Conservation (phyloP, 768 basidiomycete genomes). For the Macrolepiota albuminosa region DNA sequence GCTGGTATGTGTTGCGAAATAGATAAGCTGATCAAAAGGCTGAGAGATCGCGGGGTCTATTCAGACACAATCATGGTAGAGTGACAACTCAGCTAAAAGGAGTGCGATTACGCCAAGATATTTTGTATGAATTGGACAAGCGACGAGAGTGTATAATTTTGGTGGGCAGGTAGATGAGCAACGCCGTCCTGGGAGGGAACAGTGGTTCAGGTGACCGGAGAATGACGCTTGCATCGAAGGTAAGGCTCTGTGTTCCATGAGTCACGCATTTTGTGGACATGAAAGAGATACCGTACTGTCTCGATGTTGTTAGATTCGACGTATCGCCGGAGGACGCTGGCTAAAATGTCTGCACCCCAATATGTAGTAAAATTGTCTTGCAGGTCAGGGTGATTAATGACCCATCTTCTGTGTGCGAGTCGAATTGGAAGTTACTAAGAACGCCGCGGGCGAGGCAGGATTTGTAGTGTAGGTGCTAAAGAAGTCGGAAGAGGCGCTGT, state of each 20-base stretch:
- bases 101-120: conserved; percentile 55
- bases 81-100: conserved; percentile 42
- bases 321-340: conserved; percentile 54
- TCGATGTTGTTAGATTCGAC: conserved; percentile 55
- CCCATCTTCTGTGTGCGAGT: conserved; percentile 39
- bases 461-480: too few relatives aligned
- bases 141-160: conserved; percentile 55
- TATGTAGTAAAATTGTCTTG: conserved; percentile 65
- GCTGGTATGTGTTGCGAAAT: background rate
- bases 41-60: background rate
- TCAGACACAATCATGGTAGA: conserved; percentile 18
- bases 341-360: conserved; percentile 64
- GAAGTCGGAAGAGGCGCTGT: too few relatives aligned
- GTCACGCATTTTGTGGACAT: conserved; percentile 2
- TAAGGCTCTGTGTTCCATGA: conserved; percentile 57
- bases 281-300: conserved; percentile 39
- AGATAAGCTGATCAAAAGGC: background rate
- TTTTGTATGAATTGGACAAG: conserved; percentile 52
- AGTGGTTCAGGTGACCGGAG: conserved; percentile 86
- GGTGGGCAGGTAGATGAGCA: conserved; percentile 35
- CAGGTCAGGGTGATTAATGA: conserved; percentile 65
- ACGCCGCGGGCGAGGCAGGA: too few relatives aligned
- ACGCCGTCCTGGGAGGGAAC: conserved; percentile 60
- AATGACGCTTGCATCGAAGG: conserved; percentile 80
- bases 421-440: too few relatives aligned